Conservation (phyloP, 352 stramenopile genomes). For the Phytophthora lateralis region DNA sequence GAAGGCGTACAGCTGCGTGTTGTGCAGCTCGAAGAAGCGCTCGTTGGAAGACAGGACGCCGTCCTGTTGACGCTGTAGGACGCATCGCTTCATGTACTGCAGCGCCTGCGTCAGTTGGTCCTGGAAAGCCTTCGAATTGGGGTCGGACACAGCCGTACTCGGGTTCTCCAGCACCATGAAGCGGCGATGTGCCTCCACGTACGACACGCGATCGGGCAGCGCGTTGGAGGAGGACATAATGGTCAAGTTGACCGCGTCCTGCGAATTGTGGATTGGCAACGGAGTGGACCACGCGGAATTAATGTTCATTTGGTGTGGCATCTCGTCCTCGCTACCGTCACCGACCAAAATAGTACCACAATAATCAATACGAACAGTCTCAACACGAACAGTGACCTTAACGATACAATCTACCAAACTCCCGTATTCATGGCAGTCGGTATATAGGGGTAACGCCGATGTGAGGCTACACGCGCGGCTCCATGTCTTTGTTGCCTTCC, state of each 20-base stretch:
- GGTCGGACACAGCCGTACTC: constrained; percentile 22
- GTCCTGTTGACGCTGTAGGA: constrained; percentile 67
- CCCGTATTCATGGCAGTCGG: too few relatives aligned
- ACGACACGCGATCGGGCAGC: constrained; percentile 33
- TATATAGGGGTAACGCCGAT: background rate
- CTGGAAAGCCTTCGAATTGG: constrained; percentile 32
- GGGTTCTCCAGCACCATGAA: constrained; percentile 33
- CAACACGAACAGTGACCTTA: background rate
- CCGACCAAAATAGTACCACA: too few relatives aligned
- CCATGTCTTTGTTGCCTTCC: constrained; percentile 25
- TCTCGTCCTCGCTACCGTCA: background rate
- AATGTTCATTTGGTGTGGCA: background rate
- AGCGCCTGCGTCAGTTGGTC: constrained; percentile 24
- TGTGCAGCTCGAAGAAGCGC: constrained; percentile 81
- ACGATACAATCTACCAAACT: too few relatives aligned
- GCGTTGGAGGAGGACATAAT: constrained; percentile 3
- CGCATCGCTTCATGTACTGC: constrained; percentile 37
- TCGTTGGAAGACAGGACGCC: constrained; percentile 76
- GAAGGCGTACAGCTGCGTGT: constrained; percentile 81
- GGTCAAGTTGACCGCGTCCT: background rate
- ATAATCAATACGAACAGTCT: background rate
- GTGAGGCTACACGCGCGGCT: constrained; percentile 9
- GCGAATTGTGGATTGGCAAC: too few relatives aligned
- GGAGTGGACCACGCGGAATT: background rate
- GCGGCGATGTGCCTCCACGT: constrained; percentile 34